These are phyloP conservation scores for Trichosporon faecale DNA, from an alignment of 1,284 basidiomycete species.

Conservation along the genomic window DNA sequence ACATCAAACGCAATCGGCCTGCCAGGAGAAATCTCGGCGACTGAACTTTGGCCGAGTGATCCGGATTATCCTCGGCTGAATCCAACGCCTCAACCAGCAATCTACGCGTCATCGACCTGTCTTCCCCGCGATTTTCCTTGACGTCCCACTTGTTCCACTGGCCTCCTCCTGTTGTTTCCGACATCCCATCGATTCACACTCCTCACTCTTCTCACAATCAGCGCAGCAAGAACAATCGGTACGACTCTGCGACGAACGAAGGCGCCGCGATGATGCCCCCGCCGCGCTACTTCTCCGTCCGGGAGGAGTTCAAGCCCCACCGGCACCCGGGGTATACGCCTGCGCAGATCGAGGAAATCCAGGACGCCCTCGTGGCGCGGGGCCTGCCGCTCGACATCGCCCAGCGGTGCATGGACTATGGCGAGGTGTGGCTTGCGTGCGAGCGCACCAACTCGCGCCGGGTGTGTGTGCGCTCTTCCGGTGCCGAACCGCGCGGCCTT, in stretches of 20 bases:
- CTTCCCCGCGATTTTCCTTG: neutral
- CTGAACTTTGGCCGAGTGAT: neutral
- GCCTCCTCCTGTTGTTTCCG: neutral
- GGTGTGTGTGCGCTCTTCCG: conserved; percentile 29
- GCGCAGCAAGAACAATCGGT: neutral
- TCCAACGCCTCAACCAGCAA: neutral
- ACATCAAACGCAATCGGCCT: conserved; percentile 8
- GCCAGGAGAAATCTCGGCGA: conserved; percentile 1
- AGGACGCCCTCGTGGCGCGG: conserved; percentile 14
- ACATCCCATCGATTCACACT: neutral
- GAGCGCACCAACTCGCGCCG: conserved; percentile 20
- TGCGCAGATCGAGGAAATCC: conserved; percentile 21
- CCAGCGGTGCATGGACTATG: conserved; percentile 33
- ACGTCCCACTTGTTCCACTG: conserved; percentile 1
- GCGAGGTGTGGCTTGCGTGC: conserved; percentile 33
- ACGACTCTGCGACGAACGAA: neutral
- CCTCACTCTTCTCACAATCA: neutral
- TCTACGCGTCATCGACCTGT: conserved; percentile 2
- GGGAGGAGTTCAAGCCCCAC: conserved; percentile 16
- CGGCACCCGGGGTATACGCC: conserved; percentile 20
- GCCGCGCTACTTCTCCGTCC: conserved; percentile 9
- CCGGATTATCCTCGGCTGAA: neutral
- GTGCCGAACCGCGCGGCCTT: conserved; percentile 16
- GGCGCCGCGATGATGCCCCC: neutral
- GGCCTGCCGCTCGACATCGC: conserved; percentile 36